Conservation (phyloP, 2,329 filamentous ascomycete species). For the Penicillium sclerotigenum region DNA sequence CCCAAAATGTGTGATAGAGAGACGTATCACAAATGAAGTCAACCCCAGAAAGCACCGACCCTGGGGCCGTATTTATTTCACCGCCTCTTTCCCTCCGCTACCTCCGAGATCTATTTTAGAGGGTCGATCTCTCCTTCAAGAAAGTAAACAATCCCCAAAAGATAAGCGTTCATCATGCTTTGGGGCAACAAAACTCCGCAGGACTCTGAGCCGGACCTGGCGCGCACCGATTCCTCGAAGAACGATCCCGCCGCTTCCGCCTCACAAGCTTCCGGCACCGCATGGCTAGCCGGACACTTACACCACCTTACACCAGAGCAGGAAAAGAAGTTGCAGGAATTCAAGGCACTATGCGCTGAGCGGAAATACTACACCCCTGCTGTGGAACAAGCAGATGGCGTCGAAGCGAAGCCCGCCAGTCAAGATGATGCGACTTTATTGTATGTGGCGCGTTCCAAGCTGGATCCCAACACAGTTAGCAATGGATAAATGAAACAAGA, state of each 20-base stretch:
- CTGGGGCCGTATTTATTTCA: background rate
- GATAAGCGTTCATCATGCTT: constrained; percentile 21
- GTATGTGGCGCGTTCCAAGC: constrained; percentile 32
- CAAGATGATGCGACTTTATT: constrained; percentile 49
- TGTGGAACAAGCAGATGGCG: constrained; percentile 20
- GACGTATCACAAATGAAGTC: background rate
- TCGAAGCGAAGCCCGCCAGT: constrained; percentile 36
- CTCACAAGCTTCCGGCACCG: constrained; percentile 35
- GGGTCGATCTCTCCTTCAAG: background rate
- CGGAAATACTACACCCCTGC: constrained; percentile 53
- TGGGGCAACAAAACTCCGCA: constrained; percentile 34
- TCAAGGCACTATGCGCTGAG: constrained; percentile 67
- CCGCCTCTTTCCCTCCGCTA: constrained; percentile 7
- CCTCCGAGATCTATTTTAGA: background rate
- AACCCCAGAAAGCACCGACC: background rate
- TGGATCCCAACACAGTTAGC: background rate
- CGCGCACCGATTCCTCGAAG: constrained; percentile 30
- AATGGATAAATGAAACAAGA: background rate
- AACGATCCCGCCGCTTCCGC: constrained; percentile 39
- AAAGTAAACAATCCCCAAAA: background rate
- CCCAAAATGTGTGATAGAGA: background rate
- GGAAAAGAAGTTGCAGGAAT: constrained; percentile 63
- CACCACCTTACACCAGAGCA: constrained; percentile 71
- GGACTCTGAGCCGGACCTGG: constrained; percentile 25
- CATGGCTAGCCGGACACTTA: constrained; percentile 62